Base-by-base conservation (phyloP, 257 asterid species). In the Solanum stenotomum region DNA sequence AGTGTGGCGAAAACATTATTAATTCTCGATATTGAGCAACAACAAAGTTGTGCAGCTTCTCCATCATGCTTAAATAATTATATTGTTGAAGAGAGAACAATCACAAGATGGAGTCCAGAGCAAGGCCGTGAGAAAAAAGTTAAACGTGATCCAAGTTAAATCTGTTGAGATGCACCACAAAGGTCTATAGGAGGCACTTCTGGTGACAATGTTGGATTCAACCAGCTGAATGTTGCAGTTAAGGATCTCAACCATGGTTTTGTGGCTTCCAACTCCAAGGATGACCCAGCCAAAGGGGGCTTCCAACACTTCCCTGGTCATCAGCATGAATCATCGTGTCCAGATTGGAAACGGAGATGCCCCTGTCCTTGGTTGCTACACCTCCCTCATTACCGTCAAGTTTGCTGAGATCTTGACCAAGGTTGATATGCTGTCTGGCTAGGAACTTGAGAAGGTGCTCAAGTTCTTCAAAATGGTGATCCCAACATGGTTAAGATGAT, bases 1-100 rank as follows among this genome's bases (percentile, higher is more conserved):
- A 93, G 98, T 38, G 99, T 96, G 74, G 98, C 95, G 0, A 96
- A 96, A 85, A 93, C 97, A 20, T 89, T 96, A 92, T 87, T 94
- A 87, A 89, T 94, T 88, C 93, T 96, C 85, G 72, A 89, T 46
- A 71, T 95, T 23, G 13, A 88, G 44, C 90, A 79, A 75, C 85
- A 87, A 88, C 72, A 16, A 61, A n/a, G 75, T 16, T 38, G 83
- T 56, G 87, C 20, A 15, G 37, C 31, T 20, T 89, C 90, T 18
- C 90, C 90, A 15, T 90, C 88, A 11, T 85, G 91, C 85, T 90
- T 94, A 87, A 94, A 91, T 52, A 84, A 85, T 88, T 90, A 70
- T 56, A 27, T 29, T 16, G 92, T 94, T 23, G 94, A 92, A 90
- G 98, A 96, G 92, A 92, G 95, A 84, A 90, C 92, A 5, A 59